Evolutionary conservation across 176 grass and related monocot species (phyloP), one percentile per base, ranked within the genome.

Genomic region (Bolboschoenus planiculmis): DNA sequence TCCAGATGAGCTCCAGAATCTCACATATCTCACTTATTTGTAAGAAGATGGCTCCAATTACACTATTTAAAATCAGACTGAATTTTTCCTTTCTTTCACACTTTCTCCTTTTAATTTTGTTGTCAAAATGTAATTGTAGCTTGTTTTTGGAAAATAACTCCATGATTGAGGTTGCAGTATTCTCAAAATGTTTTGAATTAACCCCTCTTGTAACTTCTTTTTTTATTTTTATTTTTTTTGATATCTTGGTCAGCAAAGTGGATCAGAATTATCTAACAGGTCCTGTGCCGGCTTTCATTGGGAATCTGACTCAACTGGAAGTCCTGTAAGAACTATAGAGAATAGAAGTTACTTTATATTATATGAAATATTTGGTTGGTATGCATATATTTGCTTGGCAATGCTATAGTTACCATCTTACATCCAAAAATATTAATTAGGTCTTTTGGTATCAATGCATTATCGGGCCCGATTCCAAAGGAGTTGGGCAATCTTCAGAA

Each of bases 401-500:
- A 48, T 53, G 72, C 23, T 62, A 23, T 60, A 55, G 6, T 5
- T 77, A 74, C 14, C 83, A 30, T 20, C 80, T 47, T 31, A 7
- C 62, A 83, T 24, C 13, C 11, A n/a, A 70, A 86, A 88, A 5
- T n/a, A n/a, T n/a, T n/a, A 67, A 61, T 50, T 85, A 93, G 95
- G 86, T 82, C 0, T 83, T 6, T 98, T 10, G 89, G 86, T 48
- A 83, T 83, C 68, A 98, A 98, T 88, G 84, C 90, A 60, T 98
- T 98, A 27, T 91, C 90, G 84, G 95, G 95, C 54, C 21, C 90
- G 63, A 51, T 95, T 81, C 95, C 92, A 24, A 95, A 90, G 86
- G 95, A 95, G 79, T 82, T 98, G 2, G 92, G 90, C 18, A 93
- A 94, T 33, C 95, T 97, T 82, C 37, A 48, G 0, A 87, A 87